phyloP scores from a whole-genome alignment of 371 early-diverging fungal species.

The Enteropsectra breve region DNA sequence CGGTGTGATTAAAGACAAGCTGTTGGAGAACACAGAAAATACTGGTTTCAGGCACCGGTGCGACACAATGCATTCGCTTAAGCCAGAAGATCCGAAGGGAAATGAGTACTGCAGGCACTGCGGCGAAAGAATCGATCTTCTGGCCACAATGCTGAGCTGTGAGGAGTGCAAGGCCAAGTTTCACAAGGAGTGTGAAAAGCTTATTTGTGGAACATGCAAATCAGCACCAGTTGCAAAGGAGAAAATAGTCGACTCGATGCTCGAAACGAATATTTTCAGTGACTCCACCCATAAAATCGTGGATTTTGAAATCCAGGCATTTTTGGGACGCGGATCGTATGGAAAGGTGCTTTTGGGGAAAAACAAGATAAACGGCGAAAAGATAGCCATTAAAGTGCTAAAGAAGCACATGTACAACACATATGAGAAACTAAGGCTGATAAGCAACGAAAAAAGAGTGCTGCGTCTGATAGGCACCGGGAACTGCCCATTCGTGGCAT shows the following conservation, averaged over 20 bases:
- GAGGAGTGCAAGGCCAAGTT: constrained; percentile 66
- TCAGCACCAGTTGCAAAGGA: constrained; percentile 62
- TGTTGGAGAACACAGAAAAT: no score
- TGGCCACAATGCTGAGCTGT: constrained; percentile 61
- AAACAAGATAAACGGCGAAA: constrained; percentile 66
- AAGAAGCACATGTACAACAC: constrained; percentile 83
- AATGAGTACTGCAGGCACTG: constrained; percentile 90
- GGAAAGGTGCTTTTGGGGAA: no score
- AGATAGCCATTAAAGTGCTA: constrained; percentile 83
- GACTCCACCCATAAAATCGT: constrained; percentile 87
- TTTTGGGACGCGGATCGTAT: no score
- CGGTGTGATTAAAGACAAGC: no score
- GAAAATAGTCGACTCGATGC: constrained; percentile 81
- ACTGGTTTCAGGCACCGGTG: no score
- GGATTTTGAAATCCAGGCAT: no score
- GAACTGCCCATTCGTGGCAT: constrained; percentile 71
- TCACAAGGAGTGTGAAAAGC: constrained; percentile 70
- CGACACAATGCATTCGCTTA: no score
- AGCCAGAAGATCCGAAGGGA: no score
- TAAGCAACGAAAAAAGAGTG: constrained; percentile 78
- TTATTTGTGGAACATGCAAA: constrained; percentile 62
- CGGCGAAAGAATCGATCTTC: constrained; percentile 76
- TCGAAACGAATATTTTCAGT: constrained; percentile 87
- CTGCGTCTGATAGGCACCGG: constrained; percentile 72
- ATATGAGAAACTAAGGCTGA: constrained; percentile 73